These are phyloP conservation scores for Termitomyces sp. DNA, from an alignment of 768 basidiomycete species.

Conservation along the genomic window DNA sequence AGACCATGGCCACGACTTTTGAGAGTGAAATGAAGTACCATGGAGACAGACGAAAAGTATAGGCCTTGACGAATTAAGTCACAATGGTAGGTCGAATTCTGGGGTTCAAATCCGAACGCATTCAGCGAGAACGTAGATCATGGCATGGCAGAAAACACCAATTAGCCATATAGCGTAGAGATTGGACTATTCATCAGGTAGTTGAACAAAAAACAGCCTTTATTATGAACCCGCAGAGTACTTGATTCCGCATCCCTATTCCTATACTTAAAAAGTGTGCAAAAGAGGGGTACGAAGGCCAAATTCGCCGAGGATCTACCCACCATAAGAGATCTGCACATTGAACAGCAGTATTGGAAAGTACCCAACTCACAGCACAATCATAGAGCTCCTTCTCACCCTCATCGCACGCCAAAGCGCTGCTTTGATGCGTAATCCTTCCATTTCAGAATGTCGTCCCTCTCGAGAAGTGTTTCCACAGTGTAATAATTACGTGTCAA, in stretches of 20 bases:
- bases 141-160: background rate
- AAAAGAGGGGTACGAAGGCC: background rate
- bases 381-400: constrained; percentile 5
- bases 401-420: constrained; percentile 25
- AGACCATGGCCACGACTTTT: too few species aligned
- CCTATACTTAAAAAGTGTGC: background rate
- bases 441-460: constrained; percentile 57
- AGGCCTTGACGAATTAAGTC: too few species aligned
- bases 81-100: too few species aligned
- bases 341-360: too few species aligned
- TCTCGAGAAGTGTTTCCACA: constrained; percentile 39
- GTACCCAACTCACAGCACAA: background rate
- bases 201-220: too few species aligned
- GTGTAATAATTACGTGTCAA: constrained; percentile 48
- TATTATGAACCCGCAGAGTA: background rate
- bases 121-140: background rate
- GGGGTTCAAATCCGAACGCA: background rate
- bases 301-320: too few species aligned
- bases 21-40: too few species aligned
- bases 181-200: too few species aligned
- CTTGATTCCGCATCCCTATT: background rate
- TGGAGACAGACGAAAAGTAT: too few species aligned
- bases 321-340: too few species aligned
- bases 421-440: constrained; percentile 46
- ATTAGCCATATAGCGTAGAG: too few species aligned